Conservation (phyloP, 1,284 basidiomycete genomes). For the Caloboletus firmus region DNA sequence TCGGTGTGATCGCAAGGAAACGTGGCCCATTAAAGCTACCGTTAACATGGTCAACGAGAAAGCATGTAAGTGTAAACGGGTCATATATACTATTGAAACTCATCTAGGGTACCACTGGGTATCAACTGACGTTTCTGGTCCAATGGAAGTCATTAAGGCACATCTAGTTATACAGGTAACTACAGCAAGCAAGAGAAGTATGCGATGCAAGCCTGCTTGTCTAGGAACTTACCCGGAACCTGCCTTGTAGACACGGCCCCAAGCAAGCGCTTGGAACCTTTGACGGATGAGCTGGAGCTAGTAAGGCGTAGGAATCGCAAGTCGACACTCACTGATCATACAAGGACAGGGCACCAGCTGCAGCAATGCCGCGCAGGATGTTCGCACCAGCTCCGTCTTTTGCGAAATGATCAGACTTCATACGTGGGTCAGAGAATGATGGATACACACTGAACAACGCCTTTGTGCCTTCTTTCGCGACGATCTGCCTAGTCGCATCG, state of each 20-base stretch:
- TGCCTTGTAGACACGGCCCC: conserved; percentile 42
- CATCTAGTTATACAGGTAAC: neutral
- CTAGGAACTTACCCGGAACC: conserved; percentile 33
- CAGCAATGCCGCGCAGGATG: conserved; percentile 64
- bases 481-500: conserved; percentile 63
- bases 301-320: neutral
- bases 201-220: neutral
- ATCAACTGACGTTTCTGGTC: neutral
- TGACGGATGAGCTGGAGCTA: neutral
- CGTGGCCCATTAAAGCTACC: neutral
- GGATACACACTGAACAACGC: conserved; percentile 55
- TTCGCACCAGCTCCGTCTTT: conserved; percentile 59
- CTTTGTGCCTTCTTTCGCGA: conserved; percentile 55
- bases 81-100: neutral
- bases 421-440: neutral
- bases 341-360: conserved; percentile 68
- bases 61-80: neutral
- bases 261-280: conserved; percentile 45
- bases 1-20: neutral
- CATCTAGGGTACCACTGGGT: neutral
- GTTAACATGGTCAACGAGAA: neutral
- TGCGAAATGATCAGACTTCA: conserved; percentile 1
- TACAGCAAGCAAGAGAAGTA: neutral
- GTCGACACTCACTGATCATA: conserved; percentile 58
- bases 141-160: neutral